These are phyloP conservation scores for Monosporozyma siamensis DNA, from an alignment of 805 yeast species.

Conservation along the genomic window DNA sequence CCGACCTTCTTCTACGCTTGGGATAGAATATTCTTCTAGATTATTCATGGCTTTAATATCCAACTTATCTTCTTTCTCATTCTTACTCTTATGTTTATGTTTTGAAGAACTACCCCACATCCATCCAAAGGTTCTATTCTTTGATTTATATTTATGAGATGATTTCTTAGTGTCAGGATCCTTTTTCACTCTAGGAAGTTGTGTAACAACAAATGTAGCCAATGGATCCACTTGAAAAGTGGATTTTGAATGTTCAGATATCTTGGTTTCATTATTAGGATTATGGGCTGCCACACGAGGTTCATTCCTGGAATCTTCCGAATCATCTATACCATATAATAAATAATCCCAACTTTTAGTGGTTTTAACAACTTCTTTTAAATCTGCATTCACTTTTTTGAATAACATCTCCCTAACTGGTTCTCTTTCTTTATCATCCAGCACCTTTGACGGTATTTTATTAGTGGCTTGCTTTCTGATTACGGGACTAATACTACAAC, in stretches of 20 bases:
- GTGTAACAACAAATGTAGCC: conserved; percentile 20
- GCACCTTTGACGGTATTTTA: neutral
- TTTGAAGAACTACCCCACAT: conserved; percentile 16
- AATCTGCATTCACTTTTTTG: conserved; percentile 7
- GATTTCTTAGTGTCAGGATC: conserved; percentile 4
- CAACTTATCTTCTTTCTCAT: neutral
- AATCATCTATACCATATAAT: conserved; percentile 1
- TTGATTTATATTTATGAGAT: conserved; percentile 12
- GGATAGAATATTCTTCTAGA: neutral
- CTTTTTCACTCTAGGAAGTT: conserved; percentile 20
- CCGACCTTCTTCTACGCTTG: neutral
- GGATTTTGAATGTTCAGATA: neutral
- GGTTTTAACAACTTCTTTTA: neutral
- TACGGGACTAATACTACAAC: neutral
- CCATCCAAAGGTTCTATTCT: conserved; percentile 20
- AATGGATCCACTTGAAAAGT: conserved; percentile 26
- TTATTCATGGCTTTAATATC: neutral
- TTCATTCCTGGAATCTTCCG: neutral
- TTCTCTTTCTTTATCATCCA: conserved; percentile 1
- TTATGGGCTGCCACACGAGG: neutral
- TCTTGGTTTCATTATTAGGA: neutral
- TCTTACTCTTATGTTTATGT: conserved; percentile 6
- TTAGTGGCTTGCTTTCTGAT: neutral
- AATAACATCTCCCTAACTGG: conserved; percentile 13
- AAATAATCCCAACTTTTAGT: conserved; percentile 5